Evolutionary conservation across 2,329 filamentous ascomycete genomes (phyloP), one percentile per base, ranked within the genome.

Genomic region (Elsinoe ampelina): DNA sequence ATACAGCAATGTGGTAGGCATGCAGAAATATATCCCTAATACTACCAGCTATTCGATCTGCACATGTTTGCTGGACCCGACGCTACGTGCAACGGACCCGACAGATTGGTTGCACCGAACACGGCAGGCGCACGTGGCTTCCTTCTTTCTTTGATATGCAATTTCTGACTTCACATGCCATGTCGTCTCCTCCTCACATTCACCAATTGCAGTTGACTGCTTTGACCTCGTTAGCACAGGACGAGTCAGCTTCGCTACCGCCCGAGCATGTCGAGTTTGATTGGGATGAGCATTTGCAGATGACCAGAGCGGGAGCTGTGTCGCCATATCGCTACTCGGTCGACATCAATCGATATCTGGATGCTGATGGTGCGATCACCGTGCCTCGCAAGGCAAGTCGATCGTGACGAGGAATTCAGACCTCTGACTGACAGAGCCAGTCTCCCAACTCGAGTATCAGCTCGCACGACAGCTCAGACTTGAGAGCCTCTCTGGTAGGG

Each of bases 341-440:
- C 39, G 61, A 63, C 48, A 57, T 60, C 41, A 62, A 62, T 43
- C 48, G 60, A 30, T 63, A 60, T 39, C 41, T 62, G 17, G 58
- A 58, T 30, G 55, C 63, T 45, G 61, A 63, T 22, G 57, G 39
- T 10, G 11, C 22, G 1, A 45, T 56, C 26, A 42, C 38, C 3
- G 38, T 43, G 5, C 12, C 36, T 32, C 17, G 22, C 34, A 42
- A 39, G 36, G 52, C 26, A 34, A 32, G 26, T 30, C 5, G 26
- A 30, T 17, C 8, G 7, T 26, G 15, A 13, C 12, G 11, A 32
- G 12, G 3, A 26, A 20, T 5, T 7, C 19, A 51, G 7, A 17
- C 17, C 5, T 11, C 12, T 8, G 15, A 4, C 47, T 35, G 26
- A 50, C 20, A n/a, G n/a, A 12, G 2, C n/a, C 30, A 51, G 50